Conservation (phyloP, 352 stramenopile species). For the Globisporangium parvum region DNA sequence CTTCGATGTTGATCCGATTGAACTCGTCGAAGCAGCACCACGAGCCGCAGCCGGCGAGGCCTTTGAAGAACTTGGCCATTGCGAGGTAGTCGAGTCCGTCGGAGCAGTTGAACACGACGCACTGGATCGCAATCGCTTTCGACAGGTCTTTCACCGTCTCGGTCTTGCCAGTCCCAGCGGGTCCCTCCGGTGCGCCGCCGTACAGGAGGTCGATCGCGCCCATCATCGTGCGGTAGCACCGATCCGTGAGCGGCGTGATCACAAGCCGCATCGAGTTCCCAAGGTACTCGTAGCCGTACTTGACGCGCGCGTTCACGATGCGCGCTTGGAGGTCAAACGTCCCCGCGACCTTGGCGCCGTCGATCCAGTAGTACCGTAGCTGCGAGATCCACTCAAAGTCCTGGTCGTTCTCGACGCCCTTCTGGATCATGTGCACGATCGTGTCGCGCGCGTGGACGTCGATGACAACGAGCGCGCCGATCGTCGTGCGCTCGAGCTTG, state of each 20-base stretch:
- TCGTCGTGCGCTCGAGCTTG: conserved; percentile 89
- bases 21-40: conserved; percentile 96
- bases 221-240: conserved; percentile 94
- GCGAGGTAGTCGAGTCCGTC: conserved; percentile 89
- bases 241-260: conserved; percentile 93
- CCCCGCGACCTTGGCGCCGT: conserved; percentile 42
- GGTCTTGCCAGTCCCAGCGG: conserved; percentile 93
- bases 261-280: conserved; percentile 92
- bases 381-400: conserved; percentile 94
- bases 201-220: conserved; percentile 92
- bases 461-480: conserved; percentile 90
- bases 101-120: conserved; percentile 94
- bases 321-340: conserved; percentile 76
- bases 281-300: conserved; percentile 90
- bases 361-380: conserved; percentile 91
- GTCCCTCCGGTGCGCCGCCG: conserved; percentile 89
- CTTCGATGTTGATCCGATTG: conserved; percentile 95
- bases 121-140: conserved; percentile 94
- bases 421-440: conserved; percentile 90
- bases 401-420: conserved; percentile 78
- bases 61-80: conserved; percentile 96
- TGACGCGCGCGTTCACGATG: conserved; percentile 86
- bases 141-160: conserved; percentile 94
- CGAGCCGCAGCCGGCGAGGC: conserved; percentile 86
- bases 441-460: conserved; percentile 92